Conservation (phyloP, 208 protist species). For the Crithidia brevicula region DNA sequence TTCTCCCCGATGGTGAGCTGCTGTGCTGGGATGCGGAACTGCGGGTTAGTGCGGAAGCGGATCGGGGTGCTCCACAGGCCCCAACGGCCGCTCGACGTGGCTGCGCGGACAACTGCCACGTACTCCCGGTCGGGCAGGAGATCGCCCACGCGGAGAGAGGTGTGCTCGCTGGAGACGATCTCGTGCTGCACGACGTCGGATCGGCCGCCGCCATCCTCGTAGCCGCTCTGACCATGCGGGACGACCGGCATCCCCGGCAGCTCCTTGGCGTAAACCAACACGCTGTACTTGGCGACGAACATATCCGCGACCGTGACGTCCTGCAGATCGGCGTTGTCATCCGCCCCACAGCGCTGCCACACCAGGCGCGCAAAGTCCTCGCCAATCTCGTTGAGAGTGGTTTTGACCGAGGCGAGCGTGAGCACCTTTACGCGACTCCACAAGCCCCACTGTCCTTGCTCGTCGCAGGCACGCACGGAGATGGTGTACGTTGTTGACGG, state of each 20-base stretch:
- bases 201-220: slow-evolving; percentile 68
- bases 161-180: slow-evolving; percentile 80
- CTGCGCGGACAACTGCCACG: slow-evolving; percentile 85
- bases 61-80: slow-evolving; percentile 88
- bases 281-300: slow-evolving; percentile 81
- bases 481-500: slow-evolving; percentile 86
- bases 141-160: slow-evolving; percentile 73
- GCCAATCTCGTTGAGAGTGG: slow-evolving; percentile 88
- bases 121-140: slow-evolving; percentile 89
- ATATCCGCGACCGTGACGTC: slow-evolving; percentile 51
- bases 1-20: slow-evolving; percentile 93
- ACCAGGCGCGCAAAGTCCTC: slow-evolving; percentile 92
- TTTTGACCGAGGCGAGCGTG: slow-evolving; percentile 82
- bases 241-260: slow-evolving; percentile 28
- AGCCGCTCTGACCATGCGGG: slow-evolving; percentile 66
- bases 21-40: slow-evolving; percentile 87
- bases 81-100: slow-evolving; percentile 81
- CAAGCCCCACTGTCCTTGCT: slow-evolving; percentile 83
- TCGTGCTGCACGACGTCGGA: slow-evolving; percentile 65
- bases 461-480: slow-evolving; percentile 86
- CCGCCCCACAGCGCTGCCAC: slow-evolving; percentile 71
- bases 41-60: slow-evolving; percentile 88
- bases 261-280: slow-evolving; percentile 80
- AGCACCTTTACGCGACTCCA: slow-evolving; percentile 82
- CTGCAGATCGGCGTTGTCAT: slow-evolving; percentile 31